Conservation (phyloP, 129 eudicot species). For the Escallonia herrerae region DNA sequence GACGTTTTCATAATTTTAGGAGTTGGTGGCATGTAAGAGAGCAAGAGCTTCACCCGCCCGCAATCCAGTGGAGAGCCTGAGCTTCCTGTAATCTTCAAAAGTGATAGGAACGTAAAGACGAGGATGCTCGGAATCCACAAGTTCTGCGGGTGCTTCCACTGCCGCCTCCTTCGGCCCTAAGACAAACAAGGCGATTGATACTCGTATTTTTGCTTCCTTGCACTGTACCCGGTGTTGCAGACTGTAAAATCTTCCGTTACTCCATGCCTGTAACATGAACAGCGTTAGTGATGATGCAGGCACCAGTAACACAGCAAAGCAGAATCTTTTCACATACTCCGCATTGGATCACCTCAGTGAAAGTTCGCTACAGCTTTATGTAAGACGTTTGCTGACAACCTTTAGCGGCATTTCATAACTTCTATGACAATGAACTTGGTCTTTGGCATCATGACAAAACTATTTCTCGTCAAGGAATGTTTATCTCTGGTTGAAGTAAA, state of each 20-base stretch:
- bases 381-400: too few relatives aligned
- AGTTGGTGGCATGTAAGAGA: constrained; percentile 1
- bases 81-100: constrained; percentile 20
- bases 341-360: too few relatives aligned
- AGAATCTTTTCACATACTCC: too few relatives aligned
- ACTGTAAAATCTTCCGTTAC: constrained; percentile 51
- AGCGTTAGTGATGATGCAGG: not conserved
- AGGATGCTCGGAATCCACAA: constrained; percentile 23
- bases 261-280: constrained; percentile 35
- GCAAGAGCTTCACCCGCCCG: constrained; percentile 27
- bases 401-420: too few relatives aligned
- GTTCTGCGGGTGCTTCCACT: constrained; percentile 15
- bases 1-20: too few relatives aligned
- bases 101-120: constrained; percentile 15
- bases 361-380: too few relatives aligned
- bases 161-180: constrained; percentile 20
- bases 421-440: too few relatives aligned
- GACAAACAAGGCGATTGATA: constrained; percentile 32
- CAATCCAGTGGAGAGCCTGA: constrained; percentile 13
- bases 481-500: too few relatives aligned
- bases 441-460: too few relatives aligned
- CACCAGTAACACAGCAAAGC: too few relatives aligned
- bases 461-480: too few relatives aligned
- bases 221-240: constrained; percentile 50
- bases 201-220: constrained; percentile 23